phyloP scores from a whole-genome alignment of 164 flowering plant genomes.

The Liquidambar formosana region DNA sequence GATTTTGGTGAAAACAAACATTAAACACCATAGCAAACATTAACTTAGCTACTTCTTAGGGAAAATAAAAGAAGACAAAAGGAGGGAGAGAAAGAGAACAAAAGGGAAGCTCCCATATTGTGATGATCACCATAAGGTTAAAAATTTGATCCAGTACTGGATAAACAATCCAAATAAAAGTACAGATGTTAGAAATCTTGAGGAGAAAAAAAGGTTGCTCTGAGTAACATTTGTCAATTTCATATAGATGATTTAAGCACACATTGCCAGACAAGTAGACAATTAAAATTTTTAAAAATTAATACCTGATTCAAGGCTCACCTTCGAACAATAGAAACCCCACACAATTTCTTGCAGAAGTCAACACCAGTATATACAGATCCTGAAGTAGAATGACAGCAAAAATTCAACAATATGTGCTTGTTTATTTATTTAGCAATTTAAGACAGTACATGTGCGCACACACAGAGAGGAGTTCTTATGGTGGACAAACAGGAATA shows the following conservation, averaged over 20 bases:
- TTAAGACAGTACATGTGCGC: neutral
- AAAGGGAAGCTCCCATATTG: too few relatives aligned
- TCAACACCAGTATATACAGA: constrained; percentile 94
- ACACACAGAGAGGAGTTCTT: neutral
- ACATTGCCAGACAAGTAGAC: neutral
- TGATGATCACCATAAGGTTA: too few relatives aligned
- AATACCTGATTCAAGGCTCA: constrained; percentile 42
- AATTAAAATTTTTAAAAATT: neutral
- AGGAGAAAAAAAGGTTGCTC: too few relatives aligned
- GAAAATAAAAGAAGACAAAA: too few relatives aligned
- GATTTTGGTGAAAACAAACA: too few relatives aligned
- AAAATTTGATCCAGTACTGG: too few relatives aligned
- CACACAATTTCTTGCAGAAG: constrained; percentile 95
- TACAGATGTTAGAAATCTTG: too few relatives aligned
- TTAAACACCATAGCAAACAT: too few relatives aligned
- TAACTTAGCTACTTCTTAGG: too few relatives aligned
- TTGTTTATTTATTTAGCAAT: neutral
- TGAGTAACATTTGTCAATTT: too few relatives aligned
- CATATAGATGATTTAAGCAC: neutral
- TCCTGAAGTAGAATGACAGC: constrained; percentile 45
- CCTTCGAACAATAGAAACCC: constrained; percentile 97
- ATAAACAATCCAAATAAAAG: too few relatives aligned
- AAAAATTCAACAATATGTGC: constrained; percentile 1
- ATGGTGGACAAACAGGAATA: neutral
- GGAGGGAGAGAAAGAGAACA: too few relatives aligned